A percentile compares a stretch with the other conserved stretches of the same genome.
These are phyloP conservation scores for Tetrapisispora taiwanensis DNA, from an alignment of 805 yeast genomes.

Conservation along the genomic window DNA sequence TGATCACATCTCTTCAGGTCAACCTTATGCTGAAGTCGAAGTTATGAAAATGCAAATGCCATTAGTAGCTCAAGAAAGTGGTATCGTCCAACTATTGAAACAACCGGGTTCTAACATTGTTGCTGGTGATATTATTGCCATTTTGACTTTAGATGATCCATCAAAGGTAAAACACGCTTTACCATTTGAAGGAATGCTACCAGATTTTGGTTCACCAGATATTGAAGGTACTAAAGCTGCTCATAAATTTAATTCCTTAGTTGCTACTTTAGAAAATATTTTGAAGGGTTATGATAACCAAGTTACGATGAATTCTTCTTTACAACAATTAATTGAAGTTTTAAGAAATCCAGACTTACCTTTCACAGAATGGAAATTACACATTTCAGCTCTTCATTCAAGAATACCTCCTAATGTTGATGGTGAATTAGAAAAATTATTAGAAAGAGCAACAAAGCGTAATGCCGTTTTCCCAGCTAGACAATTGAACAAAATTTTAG, in stretches of 20 bases:
- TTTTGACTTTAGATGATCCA: slow-evolving; percentile 90
- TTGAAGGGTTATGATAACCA: slow-evolving; percentile 91
- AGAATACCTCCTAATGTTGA: slow-evolving; percentile 77
- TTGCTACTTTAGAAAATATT: slow-evolving; percentile 62
- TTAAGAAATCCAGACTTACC: slow-evolving; percentile 78
- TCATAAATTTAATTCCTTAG: slow-evolving; percentile 53
- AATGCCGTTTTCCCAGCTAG: slow-evolving; percentile 89
- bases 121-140: slow-evolving; percentile 96
- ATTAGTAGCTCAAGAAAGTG: slow-evolving; percentile 83
- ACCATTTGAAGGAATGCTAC: slow-evolving; percentile 90
- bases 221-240: slow-evolving; percentile 77
- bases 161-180: slow-evolving; percentile 93
- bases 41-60: slow-evolving; percentile 99
- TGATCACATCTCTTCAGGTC: slow-evolving; percentile 84
- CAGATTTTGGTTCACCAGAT: slow-evolving; percentile 75
- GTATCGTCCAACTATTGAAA: slow-evolving; percentile 82
- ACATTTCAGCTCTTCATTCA: slow-evolving; percentile 83
- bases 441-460: slow-evolving; percentile 57
- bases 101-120: slow-evolving; percentile 97
- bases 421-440: slow-evolving; percentile 47
- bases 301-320: slow-evolving; percentile 79
- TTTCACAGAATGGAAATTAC: slow-evolving; percentile 81
- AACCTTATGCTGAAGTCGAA: slow-evolving; percentile 95
- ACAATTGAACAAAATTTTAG: slow-evolving; percentile 62
- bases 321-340: slow-evolving; percentile 60